These are phyloP conservation scores for Oenanthe sinensis DNA, from an alignment of 129 eudicot species.

Conservation along the genomic window DNA sequence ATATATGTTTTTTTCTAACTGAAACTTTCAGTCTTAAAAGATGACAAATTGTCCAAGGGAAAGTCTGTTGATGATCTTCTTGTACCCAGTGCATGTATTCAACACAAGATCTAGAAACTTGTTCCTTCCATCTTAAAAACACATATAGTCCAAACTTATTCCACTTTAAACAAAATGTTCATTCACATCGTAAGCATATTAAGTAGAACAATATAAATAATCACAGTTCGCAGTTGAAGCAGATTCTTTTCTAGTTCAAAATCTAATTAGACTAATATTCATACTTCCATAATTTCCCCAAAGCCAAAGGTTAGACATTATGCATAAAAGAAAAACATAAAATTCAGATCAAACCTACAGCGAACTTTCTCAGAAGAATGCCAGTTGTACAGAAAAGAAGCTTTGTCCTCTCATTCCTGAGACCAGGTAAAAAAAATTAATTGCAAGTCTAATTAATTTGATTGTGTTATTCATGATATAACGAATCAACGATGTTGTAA, in stretches of 20 bases:
- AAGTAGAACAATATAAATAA: not conserved
- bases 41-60: not conserved
- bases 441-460: not conserved
- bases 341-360: conserved; percentile 40
- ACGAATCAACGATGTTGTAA: not conserved
- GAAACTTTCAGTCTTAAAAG: not conserved
- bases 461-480: not conserved
- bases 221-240: not conserved
- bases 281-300: not conserved
- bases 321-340: conserved; percentile 2
- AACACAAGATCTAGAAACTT: not conserved
- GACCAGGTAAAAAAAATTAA: conserved; percentile 4
- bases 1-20: not conserved
- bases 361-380: conserved; percentile 81
- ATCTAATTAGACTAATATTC: not conserved
- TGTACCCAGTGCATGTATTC: not conserved
- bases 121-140: not conserved
- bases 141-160: not conserved
- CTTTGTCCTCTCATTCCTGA: conserved; percentile 87
- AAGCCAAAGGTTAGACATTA: not conserved
- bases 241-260: not conserved
- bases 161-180: not conserved
- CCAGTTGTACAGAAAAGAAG: conserved; percentile 99
- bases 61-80: not conserved
- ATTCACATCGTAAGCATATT: not conserved